A percentile compares a stretch with the other conserved stretches of the same genome.
phyloP scores from a whole-genome alignment of 2,329 filamentous ascomycete species.

The Drechslerella stenobrocha region DNA sequence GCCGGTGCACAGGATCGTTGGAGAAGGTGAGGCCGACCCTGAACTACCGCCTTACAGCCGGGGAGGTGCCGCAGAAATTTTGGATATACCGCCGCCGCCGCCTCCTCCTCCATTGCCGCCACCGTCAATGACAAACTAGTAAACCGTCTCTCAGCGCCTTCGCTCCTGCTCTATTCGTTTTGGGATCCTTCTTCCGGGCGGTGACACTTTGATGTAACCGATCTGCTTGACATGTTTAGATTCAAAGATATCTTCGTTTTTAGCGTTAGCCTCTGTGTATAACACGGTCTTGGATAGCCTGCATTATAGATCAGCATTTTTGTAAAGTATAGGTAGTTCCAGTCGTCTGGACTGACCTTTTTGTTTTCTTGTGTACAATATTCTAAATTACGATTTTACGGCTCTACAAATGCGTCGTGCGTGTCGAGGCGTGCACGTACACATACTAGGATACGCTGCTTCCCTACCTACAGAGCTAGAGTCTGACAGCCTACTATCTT shows the following conservation, averaged over 20 bases:
- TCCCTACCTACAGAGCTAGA: too few relatives aligned
- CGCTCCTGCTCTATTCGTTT: slow-evolving; percentile 7
- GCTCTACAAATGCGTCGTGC: too few relatives aligned
- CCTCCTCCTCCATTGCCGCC: slow-evolving; percentile 25
- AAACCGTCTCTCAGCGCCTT: slow-evolving; percentile 14
- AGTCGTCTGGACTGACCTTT: background rate
- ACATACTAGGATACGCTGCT: too few relatives aligned
- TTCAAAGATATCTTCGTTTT: slow-evolving; percentile 14
- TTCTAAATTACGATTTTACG: background rate
- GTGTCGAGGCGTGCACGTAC: too few relatives aligned
- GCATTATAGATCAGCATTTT: slow-evolving; percentile 1
- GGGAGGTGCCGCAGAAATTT: slow-evolving; percentile 22
- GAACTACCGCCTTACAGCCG: slow-evolving; percentile 39
- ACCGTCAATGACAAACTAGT: slow-evolving; percentile 11
- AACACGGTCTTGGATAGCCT: background rate
- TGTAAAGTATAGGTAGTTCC: background rate
- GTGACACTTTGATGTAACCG: slow-evolving; percentile 29
- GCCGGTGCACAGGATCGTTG: slow-evolving; percentile 36
- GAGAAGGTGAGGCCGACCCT: slow-evolving; percentile 38
- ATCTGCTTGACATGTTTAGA: slow-evolving; percentile 15
- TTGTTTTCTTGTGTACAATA: slow-evolving; percentile 4
- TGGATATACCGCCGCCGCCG: slow-evolving; percentile 30
- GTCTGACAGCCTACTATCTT: too few relatives aligned
- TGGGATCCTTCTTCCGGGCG: slow-evolving; percentile 1
- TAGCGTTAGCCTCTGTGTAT: slow-evolving; percentile 12